phyloP scores from a whole-genome alignment of 768 basidiomycete species.

The Agrocybe chaxingu region DNA sequence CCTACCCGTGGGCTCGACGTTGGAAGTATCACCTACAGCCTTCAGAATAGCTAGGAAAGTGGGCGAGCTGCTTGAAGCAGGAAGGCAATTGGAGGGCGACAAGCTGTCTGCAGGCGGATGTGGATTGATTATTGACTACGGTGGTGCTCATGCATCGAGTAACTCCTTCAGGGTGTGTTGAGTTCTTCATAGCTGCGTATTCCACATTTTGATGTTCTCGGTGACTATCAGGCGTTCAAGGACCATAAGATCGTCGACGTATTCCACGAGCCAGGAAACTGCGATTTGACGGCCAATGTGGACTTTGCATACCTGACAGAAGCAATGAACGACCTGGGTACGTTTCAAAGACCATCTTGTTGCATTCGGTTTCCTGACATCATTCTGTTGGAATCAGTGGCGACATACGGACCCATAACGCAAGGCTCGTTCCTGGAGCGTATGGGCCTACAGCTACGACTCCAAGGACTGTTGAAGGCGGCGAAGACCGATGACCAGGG shows the following conservation, averaged over 20 bases:
- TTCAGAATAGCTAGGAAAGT: conserved; percentile 68
- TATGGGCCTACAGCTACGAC: conserved; percentile 72
- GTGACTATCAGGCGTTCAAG: conserved; percentile 72
- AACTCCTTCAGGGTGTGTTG: conserved; percentile 76
- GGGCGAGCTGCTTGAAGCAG: conserved; percentile 53
- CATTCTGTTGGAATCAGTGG: conserved; percentile 28
- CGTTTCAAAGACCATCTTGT: conserved; percentile 15
- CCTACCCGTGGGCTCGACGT: conserved; percentile 64
- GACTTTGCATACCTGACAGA: conserved; percentile 90
- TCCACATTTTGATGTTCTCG: neutral
- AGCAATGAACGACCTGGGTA: conserved; percentile 65
- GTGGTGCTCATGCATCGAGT: conserved; percentile 63
- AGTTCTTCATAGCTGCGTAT: neutral
- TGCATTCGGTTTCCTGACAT: neutral
- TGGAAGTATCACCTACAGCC: conserved; percentile 78
- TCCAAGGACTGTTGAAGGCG: conserved; percentile 54
- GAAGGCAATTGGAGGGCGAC: conserved; percentile 5
- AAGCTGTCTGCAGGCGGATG: conserved; percentile 38
- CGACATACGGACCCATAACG: conserved; percentile 62
- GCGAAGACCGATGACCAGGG: conserved; percentile 48
- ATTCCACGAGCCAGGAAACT: conserved; percentile 81
- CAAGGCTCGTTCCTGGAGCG: conserved; percentile 77
- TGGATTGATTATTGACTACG: conserved; percentile 90
- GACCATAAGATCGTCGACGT: conserved; percentile 81
- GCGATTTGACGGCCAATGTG: conserved; percentile 95